phyloP scores from a whole-genome alignment of 768 basidiomycete genomes.

The Grammothele lineata region DNA sequence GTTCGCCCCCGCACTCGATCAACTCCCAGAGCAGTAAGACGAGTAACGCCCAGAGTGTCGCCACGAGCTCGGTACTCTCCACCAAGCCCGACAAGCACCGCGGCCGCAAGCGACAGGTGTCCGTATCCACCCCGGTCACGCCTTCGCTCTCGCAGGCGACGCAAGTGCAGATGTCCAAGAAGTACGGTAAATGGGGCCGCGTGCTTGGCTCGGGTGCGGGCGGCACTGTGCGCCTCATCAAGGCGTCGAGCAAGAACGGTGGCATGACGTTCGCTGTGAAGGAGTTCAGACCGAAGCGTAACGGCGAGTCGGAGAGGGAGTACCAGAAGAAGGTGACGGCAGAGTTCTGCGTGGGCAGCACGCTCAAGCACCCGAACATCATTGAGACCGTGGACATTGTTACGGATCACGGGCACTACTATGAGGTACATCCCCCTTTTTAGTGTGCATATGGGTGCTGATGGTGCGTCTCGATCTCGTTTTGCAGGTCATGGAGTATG shows the following conservation, averaged over 20 bases:
- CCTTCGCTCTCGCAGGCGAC: slow-evolving; percentile 74
- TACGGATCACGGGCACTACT: slow-evolving; percentile 95
- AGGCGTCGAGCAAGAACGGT: slow-evolving; percentile 76
- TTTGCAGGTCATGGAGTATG: slow-evolving; percentile 95
- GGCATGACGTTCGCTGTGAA: slow-evolving; percentile 92
- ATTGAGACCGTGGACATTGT: slow-evolving; percentile 99
- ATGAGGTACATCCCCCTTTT: slow-evolving; percentile 64
- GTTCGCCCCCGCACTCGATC: slow-evolving; percentile 22
- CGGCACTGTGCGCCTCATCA: slow-evolving; percentile 97
- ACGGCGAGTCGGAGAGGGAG: slow-evolving; percentile 90
- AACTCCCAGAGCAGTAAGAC: slow-evolving; percentile 14
- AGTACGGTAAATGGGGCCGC: slow-evolving; percentile 98
- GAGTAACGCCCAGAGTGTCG: slow-evolving; percentile 9
- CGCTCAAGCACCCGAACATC: slow-evolving; percentile 91
- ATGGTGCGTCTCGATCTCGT: neutral
- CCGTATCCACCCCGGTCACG: slow-evolving; percentile 14
- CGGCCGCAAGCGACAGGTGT: slow-evolving; percentile 7
- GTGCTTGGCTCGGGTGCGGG: slow-evolving; percentile 95
- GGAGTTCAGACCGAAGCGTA: slow-evolving; percentile 88
- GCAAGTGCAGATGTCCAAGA: slow-evolving; percentile 91
- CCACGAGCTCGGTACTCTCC: slow-evolving; percentile 11
- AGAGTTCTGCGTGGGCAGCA: slow-evolving; percentile 96
- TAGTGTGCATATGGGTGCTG: slow-evolving; percentile 1
- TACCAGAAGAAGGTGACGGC: slow-evolving; percentile 99
- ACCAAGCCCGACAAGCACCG: slow-evolving; percentile 7